Percentiles rank a stretch among this genome's conserved stretches.
Evolutionary conservation across 2,329 filamentous ascomycete species (phyloP).

Genomic region (Scleromitrula shiraiana): DNA sequence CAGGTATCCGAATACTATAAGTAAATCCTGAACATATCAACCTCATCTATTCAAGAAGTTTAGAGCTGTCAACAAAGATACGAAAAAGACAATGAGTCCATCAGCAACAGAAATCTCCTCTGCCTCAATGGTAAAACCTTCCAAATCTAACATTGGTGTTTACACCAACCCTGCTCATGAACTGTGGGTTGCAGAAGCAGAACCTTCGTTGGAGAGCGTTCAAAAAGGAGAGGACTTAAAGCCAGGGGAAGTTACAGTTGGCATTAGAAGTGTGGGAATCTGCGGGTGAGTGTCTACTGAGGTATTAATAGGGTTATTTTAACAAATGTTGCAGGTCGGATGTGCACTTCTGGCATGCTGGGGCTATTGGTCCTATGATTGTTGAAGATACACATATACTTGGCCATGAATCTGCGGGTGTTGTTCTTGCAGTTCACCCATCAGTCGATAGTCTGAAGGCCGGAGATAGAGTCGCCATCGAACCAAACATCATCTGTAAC

Average conservation of each 20-base stretch:
- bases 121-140: constrained; percentile 23
- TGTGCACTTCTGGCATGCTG: constrained; percentile 95
- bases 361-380: constrained; percentile 93
- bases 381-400: constrained; percentile 84
- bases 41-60: background rate
- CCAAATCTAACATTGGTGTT: constrained; percentile 87
- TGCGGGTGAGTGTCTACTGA: constrained; percentile 59
- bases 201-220: constrained; percentile 68
- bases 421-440: constrained; percentile 71
- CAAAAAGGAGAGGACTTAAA: constrained; percentile 60
- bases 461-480: constrained; percentile 87
- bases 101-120: constrained; percentile 21
- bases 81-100: constrained; percentile 17
- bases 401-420: constrained; percentile 87
- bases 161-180: constrained; percentile 92
- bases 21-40: background rate
- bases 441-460: constrained; percentile 70
- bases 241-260: constrained; percentile 77
- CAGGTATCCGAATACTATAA: constrained; percentile 1
- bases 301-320: background rate
- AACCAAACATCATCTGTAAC: constrained; percentile 90
- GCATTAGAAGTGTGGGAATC: constrained; percentile 90
- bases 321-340: constrained; percentile 55
- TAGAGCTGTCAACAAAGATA: background rate
- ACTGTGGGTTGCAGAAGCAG: constrained; percentile 76